Evolutionary conservation across 2,329 filamentous ascomycete species (phyloP).

Genomic region (Cordyceps cicadae): DNA sequence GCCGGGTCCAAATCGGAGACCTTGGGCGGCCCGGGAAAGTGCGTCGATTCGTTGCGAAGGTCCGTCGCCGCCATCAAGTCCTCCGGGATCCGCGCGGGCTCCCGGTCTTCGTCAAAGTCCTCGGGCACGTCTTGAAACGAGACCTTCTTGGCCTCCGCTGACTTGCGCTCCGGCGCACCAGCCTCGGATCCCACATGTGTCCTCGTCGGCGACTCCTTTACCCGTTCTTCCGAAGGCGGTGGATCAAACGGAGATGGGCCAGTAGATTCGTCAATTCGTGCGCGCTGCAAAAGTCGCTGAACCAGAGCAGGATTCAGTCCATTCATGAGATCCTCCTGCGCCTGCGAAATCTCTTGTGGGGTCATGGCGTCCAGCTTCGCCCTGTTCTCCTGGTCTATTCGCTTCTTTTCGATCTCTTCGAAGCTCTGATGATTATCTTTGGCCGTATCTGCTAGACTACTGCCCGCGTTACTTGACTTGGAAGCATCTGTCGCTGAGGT

Average conservation of each 20-base stretch:
- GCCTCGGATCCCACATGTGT: background rate
- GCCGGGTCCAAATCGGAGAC: constrained; percentile 72
- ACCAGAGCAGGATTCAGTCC: constrained; percentile 68
- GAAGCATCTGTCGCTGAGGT: background rate
- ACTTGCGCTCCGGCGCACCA: background rate
- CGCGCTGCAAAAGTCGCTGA: constrained; percentile 65
- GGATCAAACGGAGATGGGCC: constrained; percentile 36
- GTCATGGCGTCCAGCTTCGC: constrained; percentile 71
- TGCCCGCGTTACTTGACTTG: background rate
- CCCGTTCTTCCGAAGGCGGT: constrained; percentile 16
- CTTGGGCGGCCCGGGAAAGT: constrained; percentile 51
- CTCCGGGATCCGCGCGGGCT: constrained; percentile 32
- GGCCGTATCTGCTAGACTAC: constrained; percentile 9
- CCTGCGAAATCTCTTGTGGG: constrained; percentile 68
- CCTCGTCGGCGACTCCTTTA: background rate
- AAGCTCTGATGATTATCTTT: constrained; percentile 13
- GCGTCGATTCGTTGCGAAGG: constrained; percentile 36
- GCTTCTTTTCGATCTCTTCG: constrained; percentile 52
- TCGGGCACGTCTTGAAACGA: constrained; percentile 14
- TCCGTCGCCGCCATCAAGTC: constrained; percentile 36
- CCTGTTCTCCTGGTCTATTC: constrained; percentile 78
- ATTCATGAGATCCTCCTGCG: constrained; percentile 71
- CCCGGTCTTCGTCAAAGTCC: constrained; percentile 34
- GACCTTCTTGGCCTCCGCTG: constrained; percentile 18
- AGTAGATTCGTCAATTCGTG: constrained; percentile 61